Evolutionary conservation across 2,329 filamentous ascomycete species (phyloP).

Genomic region (Alternaria longipes): DNA sequence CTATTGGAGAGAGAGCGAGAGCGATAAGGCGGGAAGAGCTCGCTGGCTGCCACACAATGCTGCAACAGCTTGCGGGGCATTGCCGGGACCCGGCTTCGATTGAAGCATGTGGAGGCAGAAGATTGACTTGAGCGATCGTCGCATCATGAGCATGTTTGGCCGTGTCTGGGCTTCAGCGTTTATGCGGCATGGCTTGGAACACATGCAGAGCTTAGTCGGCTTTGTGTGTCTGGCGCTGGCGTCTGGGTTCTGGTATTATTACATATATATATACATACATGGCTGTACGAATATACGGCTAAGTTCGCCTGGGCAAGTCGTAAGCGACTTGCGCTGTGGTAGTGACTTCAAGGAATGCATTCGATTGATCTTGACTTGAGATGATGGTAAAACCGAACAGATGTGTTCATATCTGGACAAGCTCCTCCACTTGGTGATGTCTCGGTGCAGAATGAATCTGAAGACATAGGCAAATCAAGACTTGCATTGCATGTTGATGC

Average conservation of each 20-base stretch:
- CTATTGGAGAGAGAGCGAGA: not conserved
- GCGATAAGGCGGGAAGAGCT: conserved; percentile 15
- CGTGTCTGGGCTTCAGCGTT: conserved; percentile 9
- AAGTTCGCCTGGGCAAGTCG: conserved; percentile 6
- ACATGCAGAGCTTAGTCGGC: conserved; percentile 7
- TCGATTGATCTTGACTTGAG: not conserved
- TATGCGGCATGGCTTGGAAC: not conserved
- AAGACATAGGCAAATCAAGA: not conserved
- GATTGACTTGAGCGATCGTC: not conserved
- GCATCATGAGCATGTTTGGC: conserved; percentile 4
- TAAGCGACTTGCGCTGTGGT: not conserved
- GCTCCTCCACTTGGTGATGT: not conserved
- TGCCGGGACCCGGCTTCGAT: conserved; percentile 12
- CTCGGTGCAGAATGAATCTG: not conserved
- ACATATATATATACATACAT: conserved; percentile 7
- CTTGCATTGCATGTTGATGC: not conserved
- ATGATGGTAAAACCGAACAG: not conserved
- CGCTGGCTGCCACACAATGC: conserved; percentile 38
- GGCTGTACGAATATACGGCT: conserved; percentile 8
- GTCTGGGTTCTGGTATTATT: conserved; percentile 12
- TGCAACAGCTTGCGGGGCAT: conserved; percentile 46
- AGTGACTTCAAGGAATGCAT: not conserved
- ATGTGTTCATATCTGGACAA: not conserved
- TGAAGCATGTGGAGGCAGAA: conserved; percentile 2
- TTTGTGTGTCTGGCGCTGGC: conserved; percentile 18